Conservation (phyloP, 169 alveolate genomes). For the Eimeria necatrix region DNA sequence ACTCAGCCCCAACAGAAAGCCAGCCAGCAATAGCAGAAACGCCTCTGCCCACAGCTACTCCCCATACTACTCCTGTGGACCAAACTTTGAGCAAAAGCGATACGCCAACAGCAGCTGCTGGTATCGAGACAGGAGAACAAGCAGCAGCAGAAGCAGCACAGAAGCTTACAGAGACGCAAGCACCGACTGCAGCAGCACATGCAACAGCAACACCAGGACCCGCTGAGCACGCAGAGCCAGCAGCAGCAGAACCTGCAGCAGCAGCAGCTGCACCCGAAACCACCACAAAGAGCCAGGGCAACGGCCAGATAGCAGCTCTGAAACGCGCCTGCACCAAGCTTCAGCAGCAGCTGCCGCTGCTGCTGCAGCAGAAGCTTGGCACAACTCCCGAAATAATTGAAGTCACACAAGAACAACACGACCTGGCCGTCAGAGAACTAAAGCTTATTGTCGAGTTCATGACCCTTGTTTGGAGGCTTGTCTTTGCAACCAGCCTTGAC, state of each 20-base stretch:
- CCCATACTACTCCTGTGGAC: not conserved
- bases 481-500: slow-evolving; percentile 65
- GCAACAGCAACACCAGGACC: not conserved
- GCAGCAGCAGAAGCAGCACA: not conserved
- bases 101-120: not conserved
- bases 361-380: not conserved
- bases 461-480: slow-evolving; percentile 52
- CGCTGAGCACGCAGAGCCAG: not conserved
- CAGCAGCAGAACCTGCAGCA: not conserved
- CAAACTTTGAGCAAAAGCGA: too few relatives aligned
- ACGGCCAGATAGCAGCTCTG: not conserved
- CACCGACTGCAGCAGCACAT: not conserved
- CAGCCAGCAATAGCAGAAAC: not conserved
- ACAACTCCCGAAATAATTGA: not conserved
- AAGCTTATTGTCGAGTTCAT: slow-evolving; percentile 30
- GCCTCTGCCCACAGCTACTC: not conserved
- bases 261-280: not conserved
- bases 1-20: not conserved
- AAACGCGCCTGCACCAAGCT: not conserved
- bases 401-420: not conserved
- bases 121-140: not conserved
- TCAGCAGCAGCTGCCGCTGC: not conserved
- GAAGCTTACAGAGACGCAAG: not conserved
- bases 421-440: not conserved
- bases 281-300: not conserved